phyloP scores from a whole-genome alignment of 2,329 filamentous ascomycete species.

The Pseudocercospora eumusae region DNA sequence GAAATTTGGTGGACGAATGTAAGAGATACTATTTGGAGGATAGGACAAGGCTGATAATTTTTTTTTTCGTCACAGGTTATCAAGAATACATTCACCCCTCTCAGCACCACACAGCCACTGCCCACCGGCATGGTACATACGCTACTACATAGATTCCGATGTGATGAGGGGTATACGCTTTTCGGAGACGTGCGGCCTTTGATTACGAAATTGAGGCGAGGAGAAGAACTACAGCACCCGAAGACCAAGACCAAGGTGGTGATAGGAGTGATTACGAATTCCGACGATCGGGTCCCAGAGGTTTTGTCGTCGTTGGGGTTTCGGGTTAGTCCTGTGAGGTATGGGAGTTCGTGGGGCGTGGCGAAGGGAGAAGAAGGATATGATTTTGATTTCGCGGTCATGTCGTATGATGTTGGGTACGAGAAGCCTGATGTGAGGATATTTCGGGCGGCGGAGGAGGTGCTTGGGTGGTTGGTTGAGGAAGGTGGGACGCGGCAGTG shows the following conservation, averaged over 20 bases:
- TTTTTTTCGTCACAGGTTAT: conserved; percentile 48
- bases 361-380: conserved; percentile 13
- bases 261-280: conserved; percentile 64
- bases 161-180: conserved; percentile 55
- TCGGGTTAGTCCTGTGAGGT: conserved; percentile 45
- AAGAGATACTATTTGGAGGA: too few species aligned
- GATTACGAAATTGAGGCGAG: conserved; percentile 46
- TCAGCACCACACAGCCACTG: conserved; percentile 41
- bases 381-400: conserved; percentile 59
- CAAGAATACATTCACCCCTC: conserved; percentile 53
- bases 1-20: conserved; percentile 63
- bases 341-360: conserved; percentile 24
- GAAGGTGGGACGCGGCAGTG: conserved; percentile 31
- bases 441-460: conserved; percentile 56
- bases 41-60: background rate
- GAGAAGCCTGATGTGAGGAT: conserved; percentile 61
- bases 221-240: too few species aligned
- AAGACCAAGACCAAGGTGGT: conserved; percentile 39
- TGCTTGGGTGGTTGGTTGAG: conserved; percentile 43
- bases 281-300: conserved; percentile 59
- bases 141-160: conserved; percentile 57
- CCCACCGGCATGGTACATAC: conserved; percentile 51
- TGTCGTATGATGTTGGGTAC: conserved; percentile 64
- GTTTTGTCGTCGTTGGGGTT: conserved; percentile 59
- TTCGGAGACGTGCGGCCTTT: conserved; percentile 51